These are phyloP conservation scores for Pichia heedii DNA, from an alignment of 805 yeast species.

Conservation along the genomic window DNA sequence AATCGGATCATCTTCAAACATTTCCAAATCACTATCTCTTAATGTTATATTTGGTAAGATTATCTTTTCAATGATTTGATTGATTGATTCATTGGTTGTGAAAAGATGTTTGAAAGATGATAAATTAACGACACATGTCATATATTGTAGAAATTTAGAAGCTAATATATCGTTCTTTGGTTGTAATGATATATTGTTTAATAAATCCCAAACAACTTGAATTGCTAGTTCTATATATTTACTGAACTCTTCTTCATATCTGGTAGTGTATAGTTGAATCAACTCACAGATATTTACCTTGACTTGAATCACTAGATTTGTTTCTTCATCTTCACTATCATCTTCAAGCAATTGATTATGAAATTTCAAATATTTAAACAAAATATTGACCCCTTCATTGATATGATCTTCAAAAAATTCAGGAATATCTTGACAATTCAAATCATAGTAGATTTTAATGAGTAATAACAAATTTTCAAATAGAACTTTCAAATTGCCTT, in stretches of 20 bases:
- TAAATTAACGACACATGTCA: slow-evolving; percentile 71
- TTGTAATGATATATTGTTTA: slow-evolving; percentile 56
- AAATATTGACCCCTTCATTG: slow-evolving; percentile 62
- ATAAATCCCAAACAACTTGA: slow-evolving; percentile 70
- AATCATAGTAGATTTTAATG: slow-evolving; percentile 79
- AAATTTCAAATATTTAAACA: slow-evolving; percentile 73
- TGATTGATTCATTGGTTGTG: slow-evolving; percentile 49
- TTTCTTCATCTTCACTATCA: slow-evolving; percentile 55
- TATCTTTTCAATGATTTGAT: slow-evolving; percentile 72
- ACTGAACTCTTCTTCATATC: slow-evolving; percentile 91
- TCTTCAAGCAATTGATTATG: slow-evolving; percentile 45
- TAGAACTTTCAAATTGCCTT: slow-evolving; percentile 43
- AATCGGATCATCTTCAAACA: slow-evolving; percentile 95
- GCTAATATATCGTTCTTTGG: slow-evolving; percentile 79
- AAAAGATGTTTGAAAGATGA: slow-evolving; percentile 61
- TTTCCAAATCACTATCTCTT: slow-evolving; percentile 82
- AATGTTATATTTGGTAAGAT: slow-evolving; percentile 82
- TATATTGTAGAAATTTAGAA: slow-evolving; percentile 68
- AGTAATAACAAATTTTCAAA: slow-evolving; percentile 66
- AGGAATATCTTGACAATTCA: slow-evolving; percentile 96
- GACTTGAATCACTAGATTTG: slow-evolving; percentile 59
- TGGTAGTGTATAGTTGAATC: slow-evolving; percentile 73
- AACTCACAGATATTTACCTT: slow-evolving; percentile 81
- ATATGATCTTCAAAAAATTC: slow-evolving; percentile 94
- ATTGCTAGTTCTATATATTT: slow-evolving; percentile 69